Percentiles rank a stretch among this genome's conserved stretches.
Evolutionary conservation across 2,329 filamentous ascomycete genomes (phyloP).

Genomic region (Curvularia hawaiiensis): DNA sequence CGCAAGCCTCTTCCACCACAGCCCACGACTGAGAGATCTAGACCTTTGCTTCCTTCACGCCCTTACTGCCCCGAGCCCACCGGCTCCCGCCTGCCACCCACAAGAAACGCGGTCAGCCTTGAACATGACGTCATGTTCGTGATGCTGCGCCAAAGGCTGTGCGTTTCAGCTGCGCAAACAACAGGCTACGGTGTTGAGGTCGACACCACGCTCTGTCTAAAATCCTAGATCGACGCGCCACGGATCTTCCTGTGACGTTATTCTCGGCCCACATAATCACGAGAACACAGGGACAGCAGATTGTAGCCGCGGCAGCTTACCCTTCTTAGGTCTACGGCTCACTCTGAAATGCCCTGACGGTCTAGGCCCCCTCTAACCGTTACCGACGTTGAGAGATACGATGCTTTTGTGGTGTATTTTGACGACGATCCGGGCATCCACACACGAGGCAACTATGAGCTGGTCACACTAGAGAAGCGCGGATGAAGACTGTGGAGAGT

Average conservation of each 20-base stretch:
- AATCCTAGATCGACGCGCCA: constrained; percentile 1
- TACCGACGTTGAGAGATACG: neutral
- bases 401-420: constrained; percentile 4
- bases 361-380: constrained; percentile 8
- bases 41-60: constrained; percentile 1
- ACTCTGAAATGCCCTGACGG: neutral
- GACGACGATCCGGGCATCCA: neutral
- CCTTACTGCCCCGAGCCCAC: neutral
- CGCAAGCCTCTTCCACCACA: neutral
- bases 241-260: constrained; percentile 3
- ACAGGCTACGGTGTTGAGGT: constrained; percentile 8
- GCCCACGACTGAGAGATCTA: constrained; percentile 9
- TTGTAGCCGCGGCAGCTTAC: neutral
- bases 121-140: constrained; percentile 18
- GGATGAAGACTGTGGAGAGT: constrained; percentile 14
- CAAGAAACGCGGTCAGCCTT: constrained; percentile 6
- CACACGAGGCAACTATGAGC: constrained; percentile 16
- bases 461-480: constrained; percentile 1
- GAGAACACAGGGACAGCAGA: neutral
- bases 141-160: constrained; percentile 9
- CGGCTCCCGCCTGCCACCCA: neutral
- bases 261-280: neutral
- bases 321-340: neutral
- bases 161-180: constrained; percentile 6
- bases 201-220: neutral